phyloP scores from a whole-genome alignment of 108 stramenopile genomes.

The Nitzschia sp. region DNA sequence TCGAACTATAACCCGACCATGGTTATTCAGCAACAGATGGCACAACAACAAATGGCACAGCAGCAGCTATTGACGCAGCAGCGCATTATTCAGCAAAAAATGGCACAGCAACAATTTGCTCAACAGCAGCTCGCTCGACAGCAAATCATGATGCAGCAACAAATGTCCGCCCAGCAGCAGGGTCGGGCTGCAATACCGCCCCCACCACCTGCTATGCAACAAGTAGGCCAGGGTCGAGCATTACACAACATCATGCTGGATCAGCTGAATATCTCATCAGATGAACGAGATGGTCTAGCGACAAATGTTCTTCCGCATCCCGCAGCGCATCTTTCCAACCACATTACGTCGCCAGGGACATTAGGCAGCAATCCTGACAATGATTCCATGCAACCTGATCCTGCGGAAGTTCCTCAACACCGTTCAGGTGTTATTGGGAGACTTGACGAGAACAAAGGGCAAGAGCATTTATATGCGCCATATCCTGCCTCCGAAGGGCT shows the following conservation, averaged over 20 bases:
- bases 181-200: neutral
- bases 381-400: too few species aligned
- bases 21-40: neutral
- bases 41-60: neutral
- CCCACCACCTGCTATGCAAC: neutral
- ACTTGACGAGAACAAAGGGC: too few species aligned
- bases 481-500: too few species aligned
- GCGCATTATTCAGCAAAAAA: neutral
- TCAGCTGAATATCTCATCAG: neutral
- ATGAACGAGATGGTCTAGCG: neutral
- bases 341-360: too few species aligned
- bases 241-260: neutral
- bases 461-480: too few species aligned
- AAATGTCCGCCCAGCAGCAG: neutral
- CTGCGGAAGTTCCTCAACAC: too few species aligned
- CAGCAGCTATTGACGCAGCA: too few species aligned
- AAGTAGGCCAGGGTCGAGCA: neutral
- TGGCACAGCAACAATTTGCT: neutral
- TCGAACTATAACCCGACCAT: neutral
- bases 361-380: too few species aligned
- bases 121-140: neutral
- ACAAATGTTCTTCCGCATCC: too few species aligned
- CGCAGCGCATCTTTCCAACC: too few species aligned
- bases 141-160: neutral
- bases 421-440: too few species aligned